Conservation (phyloP, 1,284 basidiomycete genomes). For the Cystobasidium pallidum region DNA sequence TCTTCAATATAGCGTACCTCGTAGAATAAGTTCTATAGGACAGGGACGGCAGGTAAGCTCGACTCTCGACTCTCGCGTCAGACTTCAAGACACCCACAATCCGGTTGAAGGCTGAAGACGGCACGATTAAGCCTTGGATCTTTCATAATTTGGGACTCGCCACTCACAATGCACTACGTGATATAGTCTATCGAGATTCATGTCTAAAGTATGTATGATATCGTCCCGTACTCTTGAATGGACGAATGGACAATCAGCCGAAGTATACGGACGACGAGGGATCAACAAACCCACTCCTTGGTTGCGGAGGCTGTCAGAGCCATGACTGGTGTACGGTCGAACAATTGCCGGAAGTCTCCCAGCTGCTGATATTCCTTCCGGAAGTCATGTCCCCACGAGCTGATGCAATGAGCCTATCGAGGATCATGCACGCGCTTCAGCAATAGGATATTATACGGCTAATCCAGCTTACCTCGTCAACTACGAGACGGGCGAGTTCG, state of each 20-base stretch:
- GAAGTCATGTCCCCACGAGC: slow-evolving; percentile 40
- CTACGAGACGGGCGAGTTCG: slow-evolving; percentile 70
- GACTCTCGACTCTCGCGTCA: too few species aligned
- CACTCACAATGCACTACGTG: slow-evolving; percentile 65
- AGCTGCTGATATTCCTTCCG: slow-evolving; percentile 68
- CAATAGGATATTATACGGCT: not conserved
- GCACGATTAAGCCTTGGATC: not conserved
- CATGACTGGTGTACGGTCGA: slow-evolving; percentile 76
- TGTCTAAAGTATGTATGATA: slow-evolving; percentile 68
- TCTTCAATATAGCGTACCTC: slow-evolving; percentile 63
- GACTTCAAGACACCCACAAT: slow-evolving; percentile 12
- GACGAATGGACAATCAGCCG: not conserved
- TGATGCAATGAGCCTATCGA: slow-evolving; percentile 40
- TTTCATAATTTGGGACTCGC: not conserved
- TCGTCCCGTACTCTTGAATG: slow-evolving; percentile 68
- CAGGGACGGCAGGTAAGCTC: not conserved
- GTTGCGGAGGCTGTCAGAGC: slow-evolving; percentile 79
- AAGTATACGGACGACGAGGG: not conserved
- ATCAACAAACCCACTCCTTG: slow-evolving; percentile 19
- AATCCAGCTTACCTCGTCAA: slow-evolving; percentile 67
- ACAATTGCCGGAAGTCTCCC: slow-evolving; percentile 69
- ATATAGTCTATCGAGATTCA: slow-evolving; percentile 65
- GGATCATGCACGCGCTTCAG: slow-evolving; percentile 3
- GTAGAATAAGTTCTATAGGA: slow-evolving; percentile 70
- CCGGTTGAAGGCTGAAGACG: slow-evolving; percentile 38